Evolutionary conservation across 179 eudicot genomes (phyloP).

Genomic region (Spergularia azorica): DNA sequence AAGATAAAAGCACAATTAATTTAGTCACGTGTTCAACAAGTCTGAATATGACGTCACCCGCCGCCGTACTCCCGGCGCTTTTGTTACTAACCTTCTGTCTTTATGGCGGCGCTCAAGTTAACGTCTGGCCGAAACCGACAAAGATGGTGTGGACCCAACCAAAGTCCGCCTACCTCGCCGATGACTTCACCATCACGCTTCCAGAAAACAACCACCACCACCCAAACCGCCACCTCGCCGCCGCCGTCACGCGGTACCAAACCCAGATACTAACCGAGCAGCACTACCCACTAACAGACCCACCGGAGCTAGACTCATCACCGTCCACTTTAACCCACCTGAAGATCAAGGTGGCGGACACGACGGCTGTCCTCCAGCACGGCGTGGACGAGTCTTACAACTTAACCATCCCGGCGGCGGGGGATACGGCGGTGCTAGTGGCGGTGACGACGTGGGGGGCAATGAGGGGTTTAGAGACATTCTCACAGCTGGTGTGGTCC

Average conservation of each 20-base stretch:
- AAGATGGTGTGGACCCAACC: conserved; percentile 51
- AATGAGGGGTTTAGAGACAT: conserved; percentile 81
- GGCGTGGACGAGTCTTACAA: conserved; percentile 78
- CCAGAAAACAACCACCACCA: conserved; percentile 29
- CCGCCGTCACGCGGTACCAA: conserved; percentile 59
- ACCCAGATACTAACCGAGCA: conserved; percentile 41
- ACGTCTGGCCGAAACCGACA: conserved; percentile 77
- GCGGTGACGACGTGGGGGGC: conserved; percentile 85
- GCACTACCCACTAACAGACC: conserved; percentile 46
- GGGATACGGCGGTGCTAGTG: conserved; percentile 34
- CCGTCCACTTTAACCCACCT: conserved; percentile 37
- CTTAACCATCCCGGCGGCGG: conserved; percentile 45
- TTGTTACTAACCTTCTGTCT: no score
- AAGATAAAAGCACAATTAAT: no score
- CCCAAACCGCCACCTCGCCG: conserved; percentile 38
- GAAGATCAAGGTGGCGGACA: conserved; percentile 38
- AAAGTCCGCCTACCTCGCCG: conserved; percentile 44
- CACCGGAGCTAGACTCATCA: conserved; percentile 21
- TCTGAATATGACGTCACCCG: no score
- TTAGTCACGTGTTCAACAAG: no score
- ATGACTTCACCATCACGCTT: conserved; percentile 46
- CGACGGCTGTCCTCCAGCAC: conserved; percentile 48
- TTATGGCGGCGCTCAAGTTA: background rate
- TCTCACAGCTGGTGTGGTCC: conserved; percentile 67
- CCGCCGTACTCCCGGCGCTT: no score